Conservation (phyloP, 2,329 filamentous ascomycete genomes). For the Aquanectria penicillioides region DNA sequence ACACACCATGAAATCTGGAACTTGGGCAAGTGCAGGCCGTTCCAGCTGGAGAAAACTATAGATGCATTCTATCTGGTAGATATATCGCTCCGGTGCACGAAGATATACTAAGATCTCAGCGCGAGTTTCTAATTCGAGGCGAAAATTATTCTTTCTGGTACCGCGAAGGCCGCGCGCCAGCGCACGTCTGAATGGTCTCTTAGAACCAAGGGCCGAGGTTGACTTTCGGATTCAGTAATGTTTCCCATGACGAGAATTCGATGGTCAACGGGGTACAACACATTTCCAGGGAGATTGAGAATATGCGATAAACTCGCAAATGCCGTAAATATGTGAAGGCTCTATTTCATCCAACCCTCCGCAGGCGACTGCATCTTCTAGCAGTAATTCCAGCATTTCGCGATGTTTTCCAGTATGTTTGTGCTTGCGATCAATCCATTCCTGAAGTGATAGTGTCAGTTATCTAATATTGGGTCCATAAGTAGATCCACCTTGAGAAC, state of each 20-base stretch:
- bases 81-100: slow-evolving; percentile 19
- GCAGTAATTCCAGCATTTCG: slow-evolving; percentile 25
- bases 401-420: slow-evolving; percentile 17
- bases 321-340: slow-evolving; percentile 23
- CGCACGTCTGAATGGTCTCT: slow-evolving; percentile 13
- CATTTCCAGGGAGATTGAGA: rapidly evolving
- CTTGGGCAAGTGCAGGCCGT: slow-evolving; percentile 17
- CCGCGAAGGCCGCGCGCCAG: slow-evolving; percentile 21
- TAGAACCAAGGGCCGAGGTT: slow-evolving; percentile 36
- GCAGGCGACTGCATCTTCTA: slow-evolving; percentile 27
- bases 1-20: too few species aligned
- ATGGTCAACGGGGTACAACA: too few species aligned
- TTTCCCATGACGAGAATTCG: slow-evolving; percentile 25
- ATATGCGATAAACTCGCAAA: slow-evolving; percentile 27
- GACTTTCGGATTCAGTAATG: slow-evolving; percentile 30
- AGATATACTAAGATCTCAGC: slow-evolving; percentile 24
- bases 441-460: slow-evolving; percentile 7
- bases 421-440: slow-evolving; percentile 31
- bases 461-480: too few species aligned
- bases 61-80: slow-evolving; percentile 21
- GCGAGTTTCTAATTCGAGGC: slow-evolving; percentile 24
- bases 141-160: slow-evolving; percentile 29
- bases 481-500: too few species aligned
- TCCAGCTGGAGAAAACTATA: slow-evolving; percentile 28
- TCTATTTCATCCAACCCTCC: slow-evolving; percentile 23